A percentile compares a stretch with the other conserved stretches of the same genome.
Conservation (phyloP, 495 filamentous ascomycete species). For the Hypoxylon intermedium region DNA sequence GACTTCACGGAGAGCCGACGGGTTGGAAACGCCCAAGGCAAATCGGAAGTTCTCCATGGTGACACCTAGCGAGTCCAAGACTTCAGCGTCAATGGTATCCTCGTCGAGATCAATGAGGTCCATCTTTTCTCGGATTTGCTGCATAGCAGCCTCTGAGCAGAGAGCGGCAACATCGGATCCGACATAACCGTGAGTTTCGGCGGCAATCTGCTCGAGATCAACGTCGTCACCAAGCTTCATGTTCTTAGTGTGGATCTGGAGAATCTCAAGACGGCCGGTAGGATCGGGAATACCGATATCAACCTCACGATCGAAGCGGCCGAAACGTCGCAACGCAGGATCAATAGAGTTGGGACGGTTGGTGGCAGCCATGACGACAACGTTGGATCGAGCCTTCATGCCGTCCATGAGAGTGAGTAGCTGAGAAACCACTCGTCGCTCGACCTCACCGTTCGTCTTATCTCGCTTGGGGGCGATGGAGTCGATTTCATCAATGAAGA, state of each 20-base stretch:
- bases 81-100: constrained; percentile 98
- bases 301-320: constrained; percentile 97
- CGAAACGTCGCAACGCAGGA: constrained; percentile 94
- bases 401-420: constrained; percentile 98
- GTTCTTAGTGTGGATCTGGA: constrained; percentile 99
- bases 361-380: constrained; percentile 98
- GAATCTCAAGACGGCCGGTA: constrained; percentile 97
- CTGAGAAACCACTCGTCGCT: constrained; percentile 97
- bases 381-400: constrained; percentile 98
- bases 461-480: constrained; percentile 99
- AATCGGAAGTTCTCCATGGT: constrained; percentile 99
- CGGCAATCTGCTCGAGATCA: constrained; percentile 93
- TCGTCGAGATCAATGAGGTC: constrained; percentile 98
- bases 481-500: constrained; percentile 99
- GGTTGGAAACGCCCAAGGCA: constrained; percentile 96
- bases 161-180: constrained; percentile 98
- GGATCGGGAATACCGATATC: constrained; percentile 98
- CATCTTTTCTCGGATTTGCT: constrained; percentile 99
- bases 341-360: constrained; percentile 98
- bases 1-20: constrained; percentile 97
- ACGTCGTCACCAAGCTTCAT: constrained; percentile 99
- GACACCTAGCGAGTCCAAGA: constrained; percentile 95
- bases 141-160: constrained; percentile 99
- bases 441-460: constrained; percentile 99
- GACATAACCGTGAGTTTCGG: constrained; percentile 98